These are phyloP conservation scores for Bothriochloa decipiens DNA, from an alignment of 176 grass and related monocot species.

Conservation along the genomic window DNA sequence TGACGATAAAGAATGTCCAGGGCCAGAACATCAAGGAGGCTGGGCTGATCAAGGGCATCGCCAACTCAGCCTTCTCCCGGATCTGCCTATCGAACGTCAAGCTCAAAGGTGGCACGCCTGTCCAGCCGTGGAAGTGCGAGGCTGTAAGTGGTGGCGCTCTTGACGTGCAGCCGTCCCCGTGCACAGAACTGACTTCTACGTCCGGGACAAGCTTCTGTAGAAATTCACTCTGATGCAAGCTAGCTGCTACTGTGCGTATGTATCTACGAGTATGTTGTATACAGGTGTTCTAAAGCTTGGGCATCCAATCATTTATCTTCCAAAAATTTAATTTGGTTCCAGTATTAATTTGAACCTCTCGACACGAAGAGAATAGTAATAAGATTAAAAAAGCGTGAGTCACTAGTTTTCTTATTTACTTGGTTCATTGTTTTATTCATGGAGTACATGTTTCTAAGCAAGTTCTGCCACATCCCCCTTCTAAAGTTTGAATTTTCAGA, in stretches of 20 bases:
- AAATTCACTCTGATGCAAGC: constrained; percentile 45
- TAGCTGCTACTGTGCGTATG: not conserved
- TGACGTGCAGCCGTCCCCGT: constrained; percentile 69
- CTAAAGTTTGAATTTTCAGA: too few relatives aligned
- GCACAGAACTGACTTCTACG: constrained; percentile 66
- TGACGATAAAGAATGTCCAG: constrained; percentile 79
- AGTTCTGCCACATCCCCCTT: too few relatives aligned
- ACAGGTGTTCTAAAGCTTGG: not conserved
- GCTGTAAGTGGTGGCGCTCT: constrained; percentile 71
- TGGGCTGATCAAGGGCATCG: constrained; percentile 79
- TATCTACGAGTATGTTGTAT: not conserved
- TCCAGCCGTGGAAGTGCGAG: constrained; percentile 67
- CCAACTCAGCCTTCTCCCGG: constrained; percentile 60
- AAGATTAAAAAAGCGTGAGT: not conserved
- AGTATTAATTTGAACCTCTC: not conserved
- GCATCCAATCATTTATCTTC: not conserved
- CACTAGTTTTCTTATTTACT: not conserved
- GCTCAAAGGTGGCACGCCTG: constrained; percentile 17
- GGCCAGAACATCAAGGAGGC: constrained; percentile 78
- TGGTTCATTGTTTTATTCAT: too few relatives aligned
- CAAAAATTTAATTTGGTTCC: not conserved
- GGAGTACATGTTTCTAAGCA: too few relatives aligned
- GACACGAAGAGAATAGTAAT: not conserved
- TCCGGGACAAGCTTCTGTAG: constrained; percentile 67
- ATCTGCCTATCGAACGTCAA: constrained; percentile 83